Conservation (phyloP, 139 green algal species). For the Pseudopediastrum boryanum region DNA sequence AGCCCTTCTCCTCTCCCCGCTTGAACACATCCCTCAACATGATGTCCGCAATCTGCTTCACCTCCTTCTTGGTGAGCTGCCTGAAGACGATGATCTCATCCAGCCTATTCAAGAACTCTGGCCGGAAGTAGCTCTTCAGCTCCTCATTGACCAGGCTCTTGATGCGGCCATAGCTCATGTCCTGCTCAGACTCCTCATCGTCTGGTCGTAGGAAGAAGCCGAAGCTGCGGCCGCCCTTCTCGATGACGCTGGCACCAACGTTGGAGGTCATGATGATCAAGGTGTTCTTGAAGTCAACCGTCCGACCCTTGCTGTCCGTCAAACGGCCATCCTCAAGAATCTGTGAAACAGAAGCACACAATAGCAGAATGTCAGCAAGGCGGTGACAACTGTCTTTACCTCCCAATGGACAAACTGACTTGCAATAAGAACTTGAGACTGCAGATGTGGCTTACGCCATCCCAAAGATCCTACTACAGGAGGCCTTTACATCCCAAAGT, state of each 20-base stretch:
- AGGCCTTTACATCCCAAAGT: too few relatives aligned
- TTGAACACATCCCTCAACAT: slow-evolving; percentile 97
- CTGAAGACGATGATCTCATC: slow-evolving; percentile 99
- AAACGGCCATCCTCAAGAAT: slow-evolving; percentile 94
- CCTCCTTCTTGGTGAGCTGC: slow-evolving; percentile 98
- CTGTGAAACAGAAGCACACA: slow-evolving; percentile 40
- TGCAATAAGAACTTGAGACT: too few relatives aligned
- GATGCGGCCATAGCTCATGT: slow-evolving; percentile 92
- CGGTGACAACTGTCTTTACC: too few relatives aligned
- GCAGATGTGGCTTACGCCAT: too few relatives aligned
- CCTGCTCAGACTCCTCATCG: slow-evolving; percentile 65
- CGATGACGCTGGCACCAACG: slow-evolving; percentile 94
- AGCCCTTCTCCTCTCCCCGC: slow-evolving; percentile 93
- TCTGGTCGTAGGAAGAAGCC: slow-evolving; percentile 73
- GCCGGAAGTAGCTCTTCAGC: slow-evolving; percentile 98
- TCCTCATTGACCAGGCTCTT: slow-evolving; percentile 99
- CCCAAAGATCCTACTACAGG: too few relatives aligned
- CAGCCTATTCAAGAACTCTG: slow-evolving; percentile 99
- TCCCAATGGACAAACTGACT: too few relatives aligned
- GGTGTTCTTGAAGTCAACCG: slow-evolving; percentile 99
- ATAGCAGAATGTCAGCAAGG: neutral
- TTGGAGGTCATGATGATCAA: slow-evolving; percentile 99
- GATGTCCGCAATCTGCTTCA: slow-evolving; percentile 98
- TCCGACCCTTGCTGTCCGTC: slow-evolving; percentile 92
- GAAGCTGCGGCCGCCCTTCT: slow-evolving; percentile 85